Conservation (phyloP, 768 basidiomycete genomes). For the Mrakia blollopis region DNA sequence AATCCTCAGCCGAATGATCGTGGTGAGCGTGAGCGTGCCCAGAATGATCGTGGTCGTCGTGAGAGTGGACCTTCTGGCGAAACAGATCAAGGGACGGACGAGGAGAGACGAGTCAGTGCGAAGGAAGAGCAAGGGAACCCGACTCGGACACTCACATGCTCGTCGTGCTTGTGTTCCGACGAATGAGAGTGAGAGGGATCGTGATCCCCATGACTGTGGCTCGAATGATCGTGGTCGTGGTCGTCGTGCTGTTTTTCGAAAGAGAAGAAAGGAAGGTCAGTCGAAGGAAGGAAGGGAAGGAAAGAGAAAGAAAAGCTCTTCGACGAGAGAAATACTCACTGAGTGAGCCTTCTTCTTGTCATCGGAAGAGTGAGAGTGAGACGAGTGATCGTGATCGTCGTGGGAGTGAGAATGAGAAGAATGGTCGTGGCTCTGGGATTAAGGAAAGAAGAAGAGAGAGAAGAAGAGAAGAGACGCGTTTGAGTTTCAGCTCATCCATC, state of each 20-base stretch:
- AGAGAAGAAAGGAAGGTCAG: constrained; percentile 23
- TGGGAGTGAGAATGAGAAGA: neutral
- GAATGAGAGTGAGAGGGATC: neutral
- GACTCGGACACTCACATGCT: constrained; percentile 33
- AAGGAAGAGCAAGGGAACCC: too few species aligned
- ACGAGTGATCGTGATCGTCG: constrained; percentile 12
- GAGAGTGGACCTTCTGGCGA: neutral
- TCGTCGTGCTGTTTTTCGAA: constrained; percentile 42
- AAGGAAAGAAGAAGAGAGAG: neutral
- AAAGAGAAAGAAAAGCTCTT: too few species aligned
- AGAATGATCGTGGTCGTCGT: constrained; percentile 36
- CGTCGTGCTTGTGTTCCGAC: neutral
- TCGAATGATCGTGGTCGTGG: constrained; percentile 38
- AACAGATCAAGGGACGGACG: neutral
- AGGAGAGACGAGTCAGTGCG: neutral
- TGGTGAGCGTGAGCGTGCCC: constrained; percentile 37
- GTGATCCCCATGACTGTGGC: constrained; percentile 36
- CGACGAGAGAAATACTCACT: neutral
- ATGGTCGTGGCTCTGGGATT: constrained; percentile 3
- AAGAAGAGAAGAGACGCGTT: neutral
- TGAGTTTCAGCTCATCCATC: too few species aligned
- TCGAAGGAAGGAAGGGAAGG: too few species aligned
- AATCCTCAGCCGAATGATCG: constrained; percentile 23
- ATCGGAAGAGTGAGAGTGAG: neutral
- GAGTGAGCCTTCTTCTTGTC: constrained; percentile 1